Evolutionary conservation across 768 basidiomycete species (phyloP).

Genomic region (Lactarius tabidus): DNA sequence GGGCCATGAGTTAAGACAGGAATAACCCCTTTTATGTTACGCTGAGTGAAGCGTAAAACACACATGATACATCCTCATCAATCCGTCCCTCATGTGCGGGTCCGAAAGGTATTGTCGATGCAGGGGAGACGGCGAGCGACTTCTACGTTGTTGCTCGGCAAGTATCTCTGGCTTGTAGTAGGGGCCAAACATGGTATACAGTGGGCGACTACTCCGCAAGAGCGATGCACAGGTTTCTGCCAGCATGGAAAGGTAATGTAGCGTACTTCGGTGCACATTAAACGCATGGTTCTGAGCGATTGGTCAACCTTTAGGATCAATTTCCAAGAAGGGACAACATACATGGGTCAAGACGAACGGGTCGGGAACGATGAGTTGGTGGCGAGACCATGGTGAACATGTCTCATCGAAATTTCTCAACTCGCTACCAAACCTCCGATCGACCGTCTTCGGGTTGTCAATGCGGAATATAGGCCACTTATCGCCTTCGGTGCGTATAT

Average conservation of each 20-base stretch:
- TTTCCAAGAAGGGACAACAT: neutral
- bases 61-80: conserved; percentile 15
- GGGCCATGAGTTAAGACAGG: neutral
- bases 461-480: conserved; percentile 18
- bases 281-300: conserved; percentile 23
- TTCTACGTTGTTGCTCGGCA: conserved; percentile 9
- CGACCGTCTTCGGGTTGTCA: neutral
- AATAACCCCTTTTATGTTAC: neutral
- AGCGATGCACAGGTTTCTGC: conserved; percentile 17
- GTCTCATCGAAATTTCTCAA: conserved; percentile 10
- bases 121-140: neutral
- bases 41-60: neutral
- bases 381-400: conserved; percentile 17
- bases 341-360: conserved; percentile 23
- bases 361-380: conserved; percentile 25
- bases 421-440: conserved; percentile 4
- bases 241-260: conserved; percentile 17
- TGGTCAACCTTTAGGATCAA: neutral
- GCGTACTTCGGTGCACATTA: conserved; percentile 18
- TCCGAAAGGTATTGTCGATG: neutral
- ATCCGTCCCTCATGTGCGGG: conserved; percentile 1
- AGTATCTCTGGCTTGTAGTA: conserved; percentile 11
- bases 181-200: conserved; percentile 21
- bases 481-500: neutral
- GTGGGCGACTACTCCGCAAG: conserved; percentile 7